Evolutionary conservation across 176 grass and related monocot species (phyloP), one percentile per base, ranked within the genome.

Genomic region (Oryza rufipogon): DNA sequence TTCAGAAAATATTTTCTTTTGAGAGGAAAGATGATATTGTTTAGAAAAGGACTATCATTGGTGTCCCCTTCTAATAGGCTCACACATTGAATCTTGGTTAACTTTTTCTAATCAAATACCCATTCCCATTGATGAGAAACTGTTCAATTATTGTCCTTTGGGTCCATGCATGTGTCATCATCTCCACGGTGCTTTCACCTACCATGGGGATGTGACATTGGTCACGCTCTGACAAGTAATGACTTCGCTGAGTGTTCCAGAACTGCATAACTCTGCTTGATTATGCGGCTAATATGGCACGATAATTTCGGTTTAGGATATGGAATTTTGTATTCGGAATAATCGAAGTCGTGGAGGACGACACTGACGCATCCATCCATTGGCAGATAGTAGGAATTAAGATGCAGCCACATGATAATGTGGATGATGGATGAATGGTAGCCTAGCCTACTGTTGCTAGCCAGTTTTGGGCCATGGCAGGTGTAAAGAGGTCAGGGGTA

Each of bases 81-180:
- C 5, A 63, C 58, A 23, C 20, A 63, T 23, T 63, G n/a, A 63
- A 63, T n/a, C 58, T 63, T 63, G 20, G n/a, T 63, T 63, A 63
- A 63, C 2, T 23, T 63, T 63, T 63, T 19, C 7, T 23, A 63
- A 63, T 63, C 20, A 23, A 63, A 63, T 33, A 9, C 49, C 28
- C 12, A 47, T 34, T 33, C 45, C 28, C 64, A 15, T 51, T 1
- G 44, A 51, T 80, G 64, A 73, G 14, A 65, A 44, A 58, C 9
- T 38, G 26, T 10, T 32, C 61, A 78, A 74, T 88, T 80, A 88
- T 88, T 68, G 87, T 84, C 38, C 68, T 73, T 68, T 17, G 58
- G 45, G 58, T 63, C n/a, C 58, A 63, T 73, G 66, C 80, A 78
- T 23, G 54, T 83, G 86, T 67, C 67, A 33, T 51, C 25, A 7